phyloP scores from a whole-genome alignment of 2,329 filamentous ascomycete genomes.

The Fusarium longipes region DNA sequence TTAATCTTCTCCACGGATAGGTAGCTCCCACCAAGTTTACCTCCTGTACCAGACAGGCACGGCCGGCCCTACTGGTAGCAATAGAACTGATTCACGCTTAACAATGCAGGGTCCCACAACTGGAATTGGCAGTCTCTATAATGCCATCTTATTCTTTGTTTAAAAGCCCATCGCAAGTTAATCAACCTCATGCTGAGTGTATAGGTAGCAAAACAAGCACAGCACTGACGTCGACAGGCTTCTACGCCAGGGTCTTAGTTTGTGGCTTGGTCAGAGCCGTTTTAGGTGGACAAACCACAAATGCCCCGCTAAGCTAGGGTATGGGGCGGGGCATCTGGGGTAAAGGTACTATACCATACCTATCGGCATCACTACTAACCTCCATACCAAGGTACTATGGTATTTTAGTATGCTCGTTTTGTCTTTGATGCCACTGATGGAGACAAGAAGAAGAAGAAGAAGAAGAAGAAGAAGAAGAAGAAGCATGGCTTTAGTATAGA shows the following conservation, averaged over 20 bases:
- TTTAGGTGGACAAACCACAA: constrained; percentile 5
- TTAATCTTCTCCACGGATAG: background rate
- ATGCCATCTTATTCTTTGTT: background rate
- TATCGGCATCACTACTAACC: background rate
- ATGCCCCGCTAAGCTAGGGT: constrained; percentile 20
- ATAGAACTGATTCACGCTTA: background rate
- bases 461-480: background rate
- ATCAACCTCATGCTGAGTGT: constrained; percentile 1
- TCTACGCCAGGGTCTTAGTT: constrained; percentile 16
- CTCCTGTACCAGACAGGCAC: background rate
- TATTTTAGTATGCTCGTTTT: no score
- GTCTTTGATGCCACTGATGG: constrained; percentile 9
- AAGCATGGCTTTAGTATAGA: background rate
- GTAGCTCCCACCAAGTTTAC: background rate
- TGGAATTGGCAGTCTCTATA: background rate
- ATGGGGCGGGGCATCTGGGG: constrained; percentile 40
- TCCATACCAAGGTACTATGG: no score
- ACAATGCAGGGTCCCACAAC: background rate
- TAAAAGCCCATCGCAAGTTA: background rate
- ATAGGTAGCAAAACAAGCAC: constrained; percentile 10
- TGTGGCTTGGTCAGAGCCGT: constrained; percentile 2
- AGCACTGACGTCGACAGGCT: constrained; percentile 30
- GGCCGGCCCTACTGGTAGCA: background rate
- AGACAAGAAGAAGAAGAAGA: background rate
- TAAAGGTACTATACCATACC: constrained; percentile 41